A percentile compares a stretch with the other conserved stretches of the same genome.
Evolutionary conservation across 2,329 filamentous ascomycete species (phyloP).

Genomic region (Xylariaceae sp.): DNA sequence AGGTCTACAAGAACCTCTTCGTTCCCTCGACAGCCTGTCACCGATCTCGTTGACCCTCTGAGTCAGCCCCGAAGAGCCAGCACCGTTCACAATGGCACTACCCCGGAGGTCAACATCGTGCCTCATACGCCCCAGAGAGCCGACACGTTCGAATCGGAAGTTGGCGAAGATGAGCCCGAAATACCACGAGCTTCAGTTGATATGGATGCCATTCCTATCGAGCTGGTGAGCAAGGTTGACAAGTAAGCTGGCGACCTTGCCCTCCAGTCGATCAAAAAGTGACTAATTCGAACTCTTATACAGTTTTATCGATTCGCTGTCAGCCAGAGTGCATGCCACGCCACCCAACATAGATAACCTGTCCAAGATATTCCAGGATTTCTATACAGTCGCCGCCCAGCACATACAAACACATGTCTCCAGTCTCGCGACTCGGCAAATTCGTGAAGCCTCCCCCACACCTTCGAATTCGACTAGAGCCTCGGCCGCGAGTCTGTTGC

Average conservation of each 20-base stretch:
- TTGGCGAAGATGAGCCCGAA: constrained; percentile 43
- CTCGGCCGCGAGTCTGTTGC: constrained; percentile 52
- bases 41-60: constrained; percentile 28
- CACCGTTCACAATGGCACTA: constrained; percentile 39
- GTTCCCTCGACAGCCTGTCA: constrained; percentile 13
- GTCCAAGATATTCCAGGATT: constrained; percentile 87
- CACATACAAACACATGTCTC: constrained; percentile 87
- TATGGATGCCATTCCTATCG: constrained; percentile 87
- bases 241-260: constrained; percentile 56
- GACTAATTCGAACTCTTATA: background rate
- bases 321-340: constrained; percentile 77
- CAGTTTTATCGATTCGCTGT: constrained; percentile 88
- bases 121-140: constrained; percentile 25
- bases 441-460: constrained; percentile 58
- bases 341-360: constrained; percentile 81
- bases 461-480: constrained; percentile 51
- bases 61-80: constrained; percentile 40
- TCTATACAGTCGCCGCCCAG: constrained; percentile 75
- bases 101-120: constrained; percentile 23
- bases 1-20: constrained; percentile 23
- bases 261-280: no score
- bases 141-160: constrained; percentile 47
- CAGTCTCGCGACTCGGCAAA: constrained; percentile 69
- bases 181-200: constrained; percentile 57
- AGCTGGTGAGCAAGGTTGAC: constrained; percentile 85